Evolutionary conservation across 352 stramenopile species (phyloP).

Genomic region (Pythium dissotocum): DNA sequence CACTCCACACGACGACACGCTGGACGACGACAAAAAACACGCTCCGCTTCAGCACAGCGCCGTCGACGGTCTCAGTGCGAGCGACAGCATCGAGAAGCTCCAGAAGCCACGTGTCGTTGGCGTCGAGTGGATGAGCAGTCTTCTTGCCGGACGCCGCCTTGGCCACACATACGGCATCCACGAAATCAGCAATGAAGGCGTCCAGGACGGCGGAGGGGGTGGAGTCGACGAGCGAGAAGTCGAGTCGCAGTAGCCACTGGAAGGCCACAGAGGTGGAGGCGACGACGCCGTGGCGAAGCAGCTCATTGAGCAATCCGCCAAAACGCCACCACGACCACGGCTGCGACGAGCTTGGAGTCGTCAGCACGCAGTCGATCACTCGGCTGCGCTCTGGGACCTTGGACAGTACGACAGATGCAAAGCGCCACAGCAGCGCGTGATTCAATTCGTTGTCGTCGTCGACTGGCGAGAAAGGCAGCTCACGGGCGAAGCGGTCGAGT

Average conservation of each 20-base stretch:
- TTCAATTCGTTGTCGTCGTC: neutral
- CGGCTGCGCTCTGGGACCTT: conserved; percentile 4
- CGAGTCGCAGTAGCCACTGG: conserved; percentile 16
- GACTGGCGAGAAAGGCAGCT: conserved; percentile 12
- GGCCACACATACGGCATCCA: conserved; percentile 5
- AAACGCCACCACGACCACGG: conserved; percentile 12
- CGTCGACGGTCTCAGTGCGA: neutral
- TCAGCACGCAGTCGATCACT: conserved; percentile 7
- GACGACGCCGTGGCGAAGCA: conserved; percentile 8
- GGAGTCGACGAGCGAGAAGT: conserved; percentile 4
- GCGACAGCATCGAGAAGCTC: conserved; percentile 18
- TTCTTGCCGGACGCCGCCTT: conserved; percentile 13
- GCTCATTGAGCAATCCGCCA: conserved; percentile 6
- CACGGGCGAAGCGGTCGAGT: neutral
- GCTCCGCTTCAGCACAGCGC: neutral
- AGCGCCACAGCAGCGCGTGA: neutral
- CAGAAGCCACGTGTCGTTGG: conserved; percentile 21
- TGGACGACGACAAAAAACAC: conserved; percentile 14
- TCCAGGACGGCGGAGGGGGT: neutral
- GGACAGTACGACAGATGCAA: conserved; percentile 6
- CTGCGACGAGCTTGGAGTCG: neutral
- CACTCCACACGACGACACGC: neutral
- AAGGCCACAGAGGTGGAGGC: conserved; percentile 7
- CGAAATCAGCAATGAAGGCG: conserved; percentile 10
- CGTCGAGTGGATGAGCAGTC: neutral